Base-by-base conservation (phyloP, 495 filamentous ascomycete genomes). In the Neurospora discreta region DNA sequence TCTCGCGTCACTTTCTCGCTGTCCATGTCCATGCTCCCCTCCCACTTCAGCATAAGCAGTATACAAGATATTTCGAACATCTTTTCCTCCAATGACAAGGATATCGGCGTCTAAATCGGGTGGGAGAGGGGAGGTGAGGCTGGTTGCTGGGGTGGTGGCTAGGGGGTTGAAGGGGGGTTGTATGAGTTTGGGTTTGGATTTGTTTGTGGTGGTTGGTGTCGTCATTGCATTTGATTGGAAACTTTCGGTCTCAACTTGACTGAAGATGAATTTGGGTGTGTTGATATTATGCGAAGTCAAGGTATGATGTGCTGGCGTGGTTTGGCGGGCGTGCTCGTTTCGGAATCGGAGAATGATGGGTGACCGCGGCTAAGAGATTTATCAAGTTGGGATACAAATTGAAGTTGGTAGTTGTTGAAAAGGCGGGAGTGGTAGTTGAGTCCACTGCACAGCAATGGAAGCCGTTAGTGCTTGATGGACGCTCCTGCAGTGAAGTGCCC, bases 41-140 rank as follows among this genome's bases (percentile, higher is more conserved):
- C 74, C 74, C 41, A 70, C 44, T 26, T 82, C 77, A 20, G 70
- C 70, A 70, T 81, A 82, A 16, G 77, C 71, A 0, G 87, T 88
- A 71, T 82, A 89, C 4, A 89, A 75, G 41, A 88, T 76, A 72
- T 83, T 83, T 13, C 86, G 81, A 7, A 81, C 81, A 77, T 89
- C 87, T 0, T 84, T 85, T 72, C 86, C 86, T 11, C 84, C 85
- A 9, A 89, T 80, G 3, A 85, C 75, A 1, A 90, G 80, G n/a
- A 89, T 73, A 33, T 82, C 74, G 30, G 83, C 85, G 42, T 82
- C 73, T 52, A 83, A 68, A 40, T 84, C 85, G 11, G 81, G 81
- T 1, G 87, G 84, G 2, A 89, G 73, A 11, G 79, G 72, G 41
- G 84, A 80, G 1, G 84, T 86, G 42, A 90, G 77, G 73, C 75